Percentiles rank a stretch among this genome's conserved stretches.
Conservation (phyloP, 2,329 filamentous ascomycete genomes). For the Penicillium sp. region DNA sequence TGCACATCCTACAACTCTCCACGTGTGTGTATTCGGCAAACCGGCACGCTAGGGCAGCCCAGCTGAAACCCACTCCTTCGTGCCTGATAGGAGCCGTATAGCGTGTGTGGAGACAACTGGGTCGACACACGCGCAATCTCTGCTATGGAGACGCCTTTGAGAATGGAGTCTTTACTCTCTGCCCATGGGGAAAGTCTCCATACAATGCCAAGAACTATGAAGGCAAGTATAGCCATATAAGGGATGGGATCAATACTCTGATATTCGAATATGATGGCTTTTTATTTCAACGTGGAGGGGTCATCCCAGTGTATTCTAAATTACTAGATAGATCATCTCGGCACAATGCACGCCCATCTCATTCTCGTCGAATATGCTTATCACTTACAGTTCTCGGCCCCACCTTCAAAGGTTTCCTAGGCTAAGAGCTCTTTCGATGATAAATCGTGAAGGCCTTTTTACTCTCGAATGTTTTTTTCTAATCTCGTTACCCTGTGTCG, state of each 20-base stretch:
- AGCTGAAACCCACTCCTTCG: constrained; percentile 5
- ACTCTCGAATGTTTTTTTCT: too few relatives aligned
- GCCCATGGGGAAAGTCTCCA: constrained; percentile 3
- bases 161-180: background rate
- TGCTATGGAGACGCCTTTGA: background rate
- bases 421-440: background rate
- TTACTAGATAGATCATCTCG: background rate
- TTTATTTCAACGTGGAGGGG: too few relatives aligned
- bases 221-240: background rate
- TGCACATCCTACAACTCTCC: too few relatives aligned
- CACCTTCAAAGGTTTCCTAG: background rate
- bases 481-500: background rate
- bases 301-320: too few relatives aligned
- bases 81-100: background rate
- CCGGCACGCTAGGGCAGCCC: constrained; percentile 29
- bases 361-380: background rate
- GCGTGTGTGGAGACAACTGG: background rate
- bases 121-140: background rate
- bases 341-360: background rate
- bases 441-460: background rate
- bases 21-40: constrained; percentile 28
- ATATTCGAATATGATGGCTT: background rate
- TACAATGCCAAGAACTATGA: background rate
- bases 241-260: too few relatives aligned
- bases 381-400: background rate